Base-by-base conservation (phyloP, 2,329 filamentous ascomycete genomes). In the Pseudogymnoascus sp. region DNA sequence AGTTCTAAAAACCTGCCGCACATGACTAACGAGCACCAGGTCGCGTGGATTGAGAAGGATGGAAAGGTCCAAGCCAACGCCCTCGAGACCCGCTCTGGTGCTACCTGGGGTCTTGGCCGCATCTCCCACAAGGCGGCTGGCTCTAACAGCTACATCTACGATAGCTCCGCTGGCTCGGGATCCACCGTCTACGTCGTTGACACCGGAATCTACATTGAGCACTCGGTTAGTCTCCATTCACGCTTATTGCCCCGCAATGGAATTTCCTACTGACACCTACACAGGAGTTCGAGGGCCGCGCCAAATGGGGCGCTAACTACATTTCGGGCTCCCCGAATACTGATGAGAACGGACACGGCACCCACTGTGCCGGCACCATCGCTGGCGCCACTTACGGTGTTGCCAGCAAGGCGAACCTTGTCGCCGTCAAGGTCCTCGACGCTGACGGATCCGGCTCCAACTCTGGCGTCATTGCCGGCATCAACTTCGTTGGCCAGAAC, bases 381-480 rank as follows among this genome's bases (percentile, higher is more conserved):
- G 76, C 66, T n/a, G 72, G 73, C 5, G 67, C 63, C 16, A 76
- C 72, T 2, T 78, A 77, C 63, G 77, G 77, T 62, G 73, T 78
- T 3, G 73, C 75, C 40, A 78, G 78, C 66, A 66, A 69, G 14
- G 73, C 72, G 23, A 72, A 63, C n/a, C 64, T 78, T 31, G 69
- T 76, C 31, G 75, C 69, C 23, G 75, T 78, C 66, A 78, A 78
- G 65, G 75, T 77, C 43, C 69, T 76, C 9, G 69, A 71, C 41
- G 64, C 63, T 4, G 23, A 43, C 16, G 74, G 74, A 61, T 68
- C 67, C 12, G 76, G 75, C 21, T 64, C 69, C 41, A 74, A 63
- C 52, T 70, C 74, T n/a, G 71, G 69, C 31, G 71, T 77, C 41
- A 75, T 77, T 41, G 70, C 69, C 9, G 75, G 75, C 37, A 72